Evolutionary conservation across 805 yeast species (phyloP).

Genomic region (Torulaspora delbrueckii): DNA sequence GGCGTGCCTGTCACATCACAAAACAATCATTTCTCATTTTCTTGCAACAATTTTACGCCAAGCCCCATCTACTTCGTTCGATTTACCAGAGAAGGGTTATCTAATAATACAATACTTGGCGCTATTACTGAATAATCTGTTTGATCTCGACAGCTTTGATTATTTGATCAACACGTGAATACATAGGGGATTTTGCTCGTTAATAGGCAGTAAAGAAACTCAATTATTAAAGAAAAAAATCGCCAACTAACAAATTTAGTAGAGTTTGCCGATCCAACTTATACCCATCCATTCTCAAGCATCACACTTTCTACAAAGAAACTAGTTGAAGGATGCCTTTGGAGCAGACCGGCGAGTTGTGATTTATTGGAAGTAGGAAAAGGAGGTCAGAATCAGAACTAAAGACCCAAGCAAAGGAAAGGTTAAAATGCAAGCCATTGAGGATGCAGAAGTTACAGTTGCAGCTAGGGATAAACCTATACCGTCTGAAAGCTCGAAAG

Average conservation of each 20-base stretch:
- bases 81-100: not conserved
- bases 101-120: not conserved
- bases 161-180: not conserved
- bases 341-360: constrained; percentile 1
- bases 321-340: not conserved
- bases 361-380: constrained; percentile 1
- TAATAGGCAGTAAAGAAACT: not conserved
- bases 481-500: constrained; percentile 1
- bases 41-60: not conserved
- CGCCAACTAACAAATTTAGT: not conserved
- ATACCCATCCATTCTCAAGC: not conserved
- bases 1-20: not conserved
- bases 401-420: not conserved
- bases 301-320: not conserved
- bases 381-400: not conserved
- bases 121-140: not conserved
- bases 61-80: not conserved
- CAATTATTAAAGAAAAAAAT: not conserved
- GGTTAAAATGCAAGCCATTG: not conserved
- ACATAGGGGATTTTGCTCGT: not conserved
- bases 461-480: not conserved
- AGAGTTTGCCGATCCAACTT: not conserved
- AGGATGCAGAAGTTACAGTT: not conserved
- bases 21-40: not conserved
- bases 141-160: not conserved